These are phyloP conservation scores for Saccharomycopsis selenospora DNA, from an alignment of 805 yeast species.

Conservation along the genomic window DNA sequence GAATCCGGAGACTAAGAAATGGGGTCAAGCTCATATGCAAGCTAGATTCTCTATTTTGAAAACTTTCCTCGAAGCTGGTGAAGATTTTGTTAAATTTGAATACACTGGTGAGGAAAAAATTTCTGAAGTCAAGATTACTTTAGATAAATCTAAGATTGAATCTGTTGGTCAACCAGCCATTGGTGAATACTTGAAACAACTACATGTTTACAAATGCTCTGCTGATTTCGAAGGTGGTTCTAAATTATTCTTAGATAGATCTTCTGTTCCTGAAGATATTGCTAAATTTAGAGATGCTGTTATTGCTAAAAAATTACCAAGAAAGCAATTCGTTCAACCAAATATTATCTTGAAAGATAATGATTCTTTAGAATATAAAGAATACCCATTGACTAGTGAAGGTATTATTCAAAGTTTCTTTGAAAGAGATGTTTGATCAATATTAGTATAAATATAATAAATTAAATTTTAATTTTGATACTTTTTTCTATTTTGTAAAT, in stretches of 20 bases:
- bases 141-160: slow-evolving; percentile 57
- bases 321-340: slow-evolving; percentile 79
- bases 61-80: slow-evolving; percentile 58
- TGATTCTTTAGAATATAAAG: slow-evolving; percentile 37
- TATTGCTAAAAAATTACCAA: slow-evolving; percentile 65
- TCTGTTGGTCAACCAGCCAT: slow-evolving; percentile 69
- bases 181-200: slow-evolving; percentile 57
- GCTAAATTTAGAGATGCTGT: slow-evolving; percentile 63
- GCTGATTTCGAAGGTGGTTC: slow-evolving; percentile 65
- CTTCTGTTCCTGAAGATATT: slow-evolving; percentile 58
- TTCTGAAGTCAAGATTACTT: slow-evolving; percentile 51
- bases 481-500: not conserved
- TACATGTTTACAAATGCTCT: slow-evolving; percentile 74
- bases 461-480: not conserved
- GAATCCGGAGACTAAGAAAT: slow-evolving; percentile 73
- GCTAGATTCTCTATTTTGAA: slow-evolving; percentile 83
- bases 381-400: slow-evolving; percentile 62
- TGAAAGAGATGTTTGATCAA: slow-evolving; percentile 41
- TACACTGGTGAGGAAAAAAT: slow-evolving; percentile 39
- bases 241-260: slow-evolving; percentile 55
- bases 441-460: not conserved
- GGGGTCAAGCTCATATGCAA: slow-evolving; percentile 97
- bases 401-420: slow-evolving; percentile 77
- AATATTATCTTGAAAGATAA: slow-evolving; percentile 46
- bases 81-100: slow-evolving; percentile 48